Conservation (phyloP, 2,329 filamentous ascomycete genomes). For the Mycosphaerella sp. region DNA sequence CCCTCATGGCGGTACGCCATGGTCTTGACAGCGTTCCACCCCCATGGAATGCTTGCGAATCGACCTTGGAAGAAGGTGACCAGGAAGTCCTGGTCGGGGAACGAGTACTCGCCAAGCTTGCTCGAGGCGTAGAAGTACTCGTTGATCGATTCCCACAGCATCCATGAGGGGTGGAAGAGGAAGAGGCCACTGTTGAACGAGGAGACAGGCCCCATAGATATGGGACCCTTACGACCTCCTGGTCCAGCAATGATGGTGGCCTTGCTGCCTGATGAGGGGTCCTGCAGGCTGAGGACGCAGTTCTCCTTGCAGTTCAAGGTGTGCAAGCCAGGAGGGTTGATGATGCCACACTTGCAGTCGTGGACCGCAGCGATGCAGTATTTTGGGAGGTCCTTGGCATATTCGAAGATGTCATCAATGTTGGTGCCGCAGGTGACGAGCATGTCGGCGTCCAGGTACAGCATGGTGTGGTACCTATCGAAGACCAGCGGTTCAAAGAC, state of each 20-base stretch:
- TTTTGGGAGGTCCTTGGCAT: constrained; percentile 31
- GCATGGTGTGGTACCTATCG: constrained; percentile 36
- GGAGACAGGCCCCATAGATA: not conserved
- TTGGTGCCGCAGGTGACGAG: constrained; percentile 35
- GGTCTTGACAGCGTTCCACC: constrained; percentile 49
- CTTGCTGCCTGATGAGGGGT: constrained; percentile 36
- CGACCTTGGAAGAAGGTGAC: constrained; percentile 41
- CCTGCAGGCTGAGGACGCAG: constrained; percentile 39
- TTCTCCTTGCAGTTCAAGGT: constrained; percentile 38
- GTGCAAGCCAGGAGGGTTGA: not conserved
- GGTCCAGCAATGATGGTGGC: not conserved
- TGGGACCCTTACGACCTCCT: no score
- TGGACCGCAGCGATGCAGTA: constrained; percentile 44
- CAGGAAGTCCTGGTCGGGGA: constrained; percentile 50
- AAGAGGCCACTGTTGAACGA: constrained; percentile 50
- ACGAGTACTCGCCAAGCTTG: constrained; percentile 41
- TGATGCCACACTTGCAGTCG: constrained; percentile 46
- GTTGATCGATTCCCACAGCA: constrained; percentile 38
- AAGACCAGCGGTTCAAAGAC: constrained; percentile 40
- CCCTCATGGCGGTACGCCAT: constrained; percentile 47
- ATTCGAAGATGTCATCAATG: constrained; percentile 42
- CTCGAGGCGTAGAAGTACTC: constrained; percentile 37
- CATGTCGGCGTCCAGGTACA: constrained; percentile 50
- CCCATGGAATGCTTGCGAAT: constrained; percentile 44
- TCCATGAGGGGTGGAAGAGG: constrained; percentile 41